These are phyloP conservation scores for Ceratocystis lukuohia DNA, from an alignment of 2,329 filamentous ascomycete species.

Conservation along the genomic window DNA sequence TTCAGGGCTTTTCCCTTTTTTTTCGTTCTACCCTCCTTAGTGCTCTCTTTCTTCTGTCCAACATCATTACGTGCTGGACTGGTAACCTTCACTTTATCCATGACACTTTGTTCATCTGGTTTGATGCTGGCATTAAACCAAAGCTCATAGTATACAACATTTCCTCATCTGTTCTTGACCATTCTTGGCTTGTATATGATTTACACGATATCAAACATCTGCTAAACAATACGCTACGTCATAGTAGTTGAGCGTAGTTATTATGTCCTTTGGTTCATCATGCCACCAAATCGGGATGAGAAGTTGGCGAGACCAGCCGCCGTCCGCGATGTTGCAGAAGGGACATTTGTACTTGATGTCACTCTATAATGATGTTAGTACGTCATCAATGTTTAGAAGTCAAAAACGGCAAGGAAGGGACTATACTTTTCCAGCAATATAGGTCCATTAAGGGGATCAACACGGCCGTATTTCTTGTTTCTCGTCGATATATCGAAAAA, in stretches of 20 bases:
- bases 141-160: background rate
- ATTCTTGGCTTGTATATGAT: background rate
- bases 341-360: conserved; percentile 41
- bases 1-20: background rate
- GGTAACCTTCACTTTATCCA: background rate
- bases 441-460: conserved; percentile 82
- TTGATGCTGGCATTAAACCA: background rate
- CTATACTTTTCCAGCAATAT: conserved; percentile 78
- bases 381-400: background rate
- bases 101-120: background rate
- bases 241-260: background rate
- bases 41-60: background rate
- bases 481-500: conserved; percentile 85
- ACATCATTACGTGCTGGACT: background rate
- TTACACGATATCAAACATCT: background rate
- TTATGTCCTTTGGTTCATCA: conserved; percentile 19
- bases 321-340: conserved; percentile 39
- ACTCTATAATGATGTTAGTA: conserved; percentile 36
- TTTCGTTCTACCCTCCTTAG: background rate
- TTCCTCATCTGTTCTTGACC: background rate
- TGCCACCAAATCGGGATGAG: conserved; percentile 57
- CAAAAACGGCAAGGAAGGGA: background rate
- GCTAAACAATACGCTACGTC: background rate
- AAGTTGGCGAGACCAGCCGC: conserved; percentile 58
- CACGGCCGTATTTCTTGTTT: conserved; percentile 87